A percentile compares a stretch with the other conserved stretches of the same genome.
phyloP scores from a whole-genome alignment of 257 asterid genomes.

The Primulina eburnea region DNA sequence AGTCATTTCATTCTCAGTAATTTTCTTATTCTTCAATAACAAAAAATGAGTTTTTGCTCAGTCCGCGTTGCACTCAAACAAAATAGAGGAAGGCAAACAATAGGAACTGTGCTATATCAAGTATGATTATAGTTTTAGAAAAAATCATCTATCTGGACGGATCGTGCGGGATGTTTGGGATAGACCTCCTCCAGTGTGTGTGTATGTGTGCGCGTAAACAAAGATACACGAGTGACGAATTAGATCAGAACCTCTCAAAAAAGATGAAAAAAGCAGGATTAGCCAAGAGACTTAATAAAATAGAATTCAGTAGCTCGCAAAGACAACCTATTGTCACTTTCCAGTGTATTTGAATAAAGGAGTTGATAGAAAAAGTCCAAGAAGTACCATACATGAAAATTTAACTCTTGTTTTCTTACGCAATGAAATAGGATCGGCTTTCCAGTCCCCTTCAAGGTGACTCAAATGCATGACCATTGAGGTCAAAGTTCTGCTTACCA shows the following conservation, averaged over 20 bases:
- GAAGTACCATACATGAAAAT: not conserved
- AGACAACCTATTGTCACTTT: conserved; percentile 9
- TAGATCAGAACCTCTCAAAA: not conserved
- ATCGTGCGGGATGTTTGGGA: not conserved
- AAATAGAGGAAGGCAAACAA: not conserved
- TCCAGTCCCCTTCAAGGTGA: not conserved
- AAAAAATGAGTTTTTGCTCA: too few species aligned
- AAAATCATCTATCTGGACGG: not conserved
- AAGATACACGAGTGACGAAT: not conserved
- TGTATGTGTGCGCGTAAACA: not conserved
- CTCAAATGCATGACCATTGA: not conserved
- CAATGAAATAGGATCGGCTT: not conserved
- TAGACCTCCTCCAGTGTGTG: not conserved
- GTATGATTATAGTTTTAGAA: not conserved
- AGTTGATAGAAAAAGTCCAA: not conserved
- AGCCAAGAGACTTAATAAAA: not conserved
- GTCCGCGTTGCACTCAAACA: too few species aligned
- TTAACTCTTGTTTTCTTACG: not conserved
- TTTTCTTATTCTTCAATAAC: too few species aligned
- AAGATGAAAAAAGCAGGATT: not conserved
- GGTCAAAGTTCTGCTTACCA: not conserved
- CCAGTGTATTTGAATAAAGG: not conserved
- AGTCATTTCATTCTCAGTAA: too few species aligned
- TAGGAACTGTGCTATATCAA: not conserved
- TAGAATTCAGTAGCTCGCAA: conserved; percentile 12